Evolutionary conservation across 805 yeast genomes (phyloP).

Genomic region (Ogataea wickerhamii): DNA sequence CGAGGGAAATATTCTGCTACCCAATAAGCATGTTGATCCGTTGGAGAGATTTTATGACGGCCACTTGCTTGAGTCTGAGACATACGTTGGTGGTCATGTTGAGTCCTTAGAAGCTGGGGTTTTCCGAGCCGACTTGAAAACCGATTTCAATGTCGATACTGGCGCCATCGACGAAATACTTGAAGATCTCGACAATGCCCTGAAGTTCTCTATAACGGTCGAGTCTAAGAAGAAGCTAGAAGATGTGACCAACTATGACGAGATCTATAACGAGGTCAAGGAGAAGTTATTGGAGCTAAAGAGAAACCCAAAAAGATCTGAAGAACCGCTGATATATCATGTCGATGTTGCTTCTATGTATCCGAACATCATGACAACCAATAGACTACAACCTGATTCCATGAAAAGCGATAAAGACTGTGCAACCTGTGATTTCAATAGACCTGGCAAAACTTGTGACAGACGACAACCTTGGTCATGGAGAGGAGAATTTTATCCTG

Average conservation of each 20-base stretch:
- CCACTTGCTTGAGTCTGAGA: conserved; percentile 88
- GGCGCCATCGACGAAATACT: conserved; percentile 77
- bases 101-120: conserved; percentile 98
- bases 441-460: conserved; percentile 93
- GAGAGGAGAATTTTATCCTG: conserved; percentile 96
- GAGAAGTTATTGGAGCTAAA: conserved; percentile 54
- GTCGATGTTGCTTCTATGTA: conserved; percentile 99
- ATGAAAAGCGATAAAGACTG: conserved; percentile 94
- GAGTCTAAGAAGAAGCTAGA: conserved; percentile 72
- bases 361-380: conserved; percentile 97
- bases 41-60: conserved; percentile 94
- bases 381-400: conserved; percentile 95
- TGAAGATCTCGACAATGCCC: conserved; percentile 66
- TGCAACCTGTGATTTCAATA: conserved; percentile 94
- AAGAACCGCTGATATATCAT: conserved; percentile 87
- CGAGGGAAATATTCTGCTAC: conserved; percentile 68
- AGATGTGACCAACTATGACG: conserved; percentile 78
- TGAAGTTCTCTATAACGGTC: conserved; percentile 78
- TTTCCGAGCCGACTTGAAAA: conserved; percentile 81
- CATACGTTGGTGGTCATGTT: conserved; percentile 98
- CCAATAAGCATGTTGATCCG: conserved; percentile 93
- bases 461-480: conserved; percentile 93
- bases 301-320: conserved; percentile 59
- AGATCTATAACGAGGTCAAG: conserved; percentile 58
- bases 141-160: conserved; percentile 75